Base-by-base conservation (phyloP, 306 rosid species). In the Cicer bijugum region DNA sequence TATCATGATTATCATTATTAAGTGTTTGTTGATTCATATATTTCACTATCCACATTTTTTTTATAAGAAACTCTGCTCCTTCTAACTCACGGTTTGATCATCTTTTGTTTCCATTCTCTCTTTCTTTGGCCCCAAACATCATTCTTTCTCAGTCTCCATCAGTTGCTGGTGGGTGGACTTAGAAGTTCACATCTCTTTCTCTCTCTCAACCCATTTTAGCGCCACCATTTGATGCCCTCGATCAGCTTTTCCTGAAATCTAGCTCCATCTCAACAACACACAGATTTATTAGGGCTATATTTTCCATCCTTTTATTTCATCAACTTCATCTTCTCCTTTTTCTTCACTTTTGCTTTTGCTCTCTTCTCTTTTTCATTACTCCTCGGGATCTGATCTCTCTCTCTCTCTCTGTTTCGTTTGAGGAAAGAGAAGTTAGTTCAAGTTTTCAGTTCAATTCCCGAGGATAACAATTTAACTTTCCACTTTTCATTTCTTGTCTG, bases 341-440 rank as follows among this genome's bases (percentile, higher is more conserved):
- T 19, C 61, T 17, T 17, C 19, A 17, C 19, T 17, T 17, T 17
- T 17, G 19, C 46, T 47, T 44, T 75, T 68, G 74, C 8, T 78
- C 63, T 70, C 65, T 39, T 59, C 58, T 44, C 52, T 7, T 69
- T 37, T 70, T 75, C 20, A n/a, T 3, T n/a, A 9, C 6, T 75
- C 84, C 90, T 91, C 78, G 97, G 97, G 92, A 86, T 87, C 93
- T 79, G 90, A 84, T 76, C 75, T 81, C 82, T 71, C 50, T 75
- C 75, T 60, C 65, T 56, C 63, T 47, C 58, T 56, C 72, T 3
- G 12, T 0, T 39, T 39, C 2, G 16, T 40, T 23, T 43, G 4
- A 45, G 70, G 28, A 44, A 7, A 48, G 62, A 59, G 17, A 60
- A 1, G 19, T 28, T 62, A 1, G 19, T 28, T 62, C 47, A 4